These are phyloP conservation scores for Vigna reflexopilosa DNA, from an alignment of 306 rosid species.

Conservation along the genomic window DNA sequence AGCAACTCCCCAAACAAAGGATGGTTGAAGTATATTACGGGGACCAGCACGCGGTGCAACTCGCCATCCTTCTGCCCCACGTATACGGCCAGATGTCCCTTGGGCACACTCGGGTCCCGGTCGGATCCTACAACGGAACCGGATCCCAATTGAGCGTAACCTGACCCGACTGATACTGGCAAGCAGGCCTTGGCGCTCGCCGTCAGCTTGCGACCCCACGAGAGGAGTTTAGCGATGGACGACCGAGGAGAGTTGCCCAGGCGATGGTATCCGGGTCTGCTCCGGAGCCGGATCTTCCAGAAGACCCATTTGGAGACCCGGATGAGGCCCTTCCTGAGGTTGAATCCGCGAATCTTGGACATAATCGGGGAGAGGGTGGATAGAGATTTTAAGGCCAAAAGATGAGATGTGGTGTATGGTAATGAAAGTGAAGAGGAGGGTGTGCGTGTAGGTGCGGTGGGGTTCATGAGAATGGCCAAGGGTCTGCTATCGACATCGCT, in stretches of 20 bases:
- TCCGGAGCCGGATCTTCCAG: slow-evolving; percentile 32
- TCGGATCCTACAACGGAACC: slow-evolving; percentile 44
- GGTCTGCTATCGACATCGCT: slow-evolving; percentile 77
- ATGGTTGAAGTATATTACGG: slow-evolving; percentile 80
- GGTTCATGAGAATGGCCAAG: slow-evolving; percentile 78
- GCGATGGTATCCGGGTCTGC: slow-evolving; percentile 39
- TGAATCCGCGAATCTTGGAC: slow-evolving; percentile 64
- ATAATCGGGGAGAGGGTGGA: slow-evolving; percentile 10
- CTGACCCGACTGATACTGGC: slow-evolving; percentile 40
- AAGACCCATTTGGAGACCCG: slow-evolving; percentile 54
- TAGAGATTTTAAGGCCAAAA: too few species aligned
- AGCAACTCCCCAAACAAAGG: slow-evolving; percentile 74
- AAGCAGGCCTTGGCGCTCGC: slow-evolving; percentile 57
- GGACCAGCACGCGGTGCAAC: slow-evolving; percentile 68
- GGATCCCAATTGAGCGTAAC: slow-evolving; percentile 51
- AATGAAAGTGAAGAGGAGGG: not conserved
- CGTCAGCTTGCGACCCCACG: slow-evolving; percentile 64
- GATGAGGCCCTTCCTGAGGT: slow-evolving; percentile 57
- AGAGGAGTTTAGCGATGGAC: slow-evolving; percentile 49
- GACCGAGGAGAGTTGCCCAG: not conserved
- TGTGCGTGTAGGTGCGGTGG: not conserved
- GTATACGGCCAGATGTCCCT: slow-evolving; percentile 77
- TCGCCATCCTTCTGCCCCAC: slow-evolving; percentile 78
- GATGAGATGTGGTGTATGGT: not conserved
- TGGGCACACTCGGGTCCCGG: slow-evolving; percentile 55